Evolutionary conservation across 768 basidiomycete genomes (phyloP), one percentile per base, ranked within the genome.

Genomic region (Gautieria morchelliformis): DNA sequence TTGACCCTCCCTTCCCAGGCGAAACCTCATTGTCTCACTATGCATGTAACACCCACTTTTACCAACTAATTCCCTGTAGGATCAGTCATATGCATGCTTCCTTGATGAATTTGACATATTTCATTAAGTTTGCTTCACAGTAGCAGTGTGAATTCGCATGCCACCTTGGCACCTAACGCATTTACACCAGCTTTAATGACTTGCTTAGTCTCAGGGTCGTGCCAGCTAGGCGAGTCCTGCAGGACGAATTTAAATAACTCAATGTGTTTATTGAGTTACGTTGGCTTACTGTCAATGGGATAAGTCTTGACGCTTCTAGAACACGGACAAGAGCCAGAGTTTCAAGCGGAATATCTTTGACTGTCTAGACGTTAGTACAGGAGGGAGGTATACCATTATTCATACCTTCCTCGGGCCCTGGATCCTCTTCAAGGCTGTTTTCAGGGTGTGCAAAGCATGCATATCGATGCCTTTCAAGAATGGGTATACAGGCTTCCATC

Each of bases 391-490:
- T 9, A 20, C 45, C 5, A 49, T 10, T 30, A 20, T 12, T 15
- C 17, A 19, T 20, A 55, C 53, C 24, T 24, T 57, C 46, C 40
- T 47, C 47, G 2, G 64, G 59, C 55, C 67, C 65, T 19, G 70
- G 66, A 32, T 70, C 56, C 33, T 67, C 67, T 48, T 65, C 67
- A 32, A 74, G 69, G 1, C 82, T 87, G 59, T 78, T 78, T 35
- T 78, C 75, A n/a, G 81, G 83, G 42, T 78, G 69, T 17, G 83
- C 81, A 67, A 86, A 94, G 63, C 75, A 79, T 22, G 81, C 83
- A 67, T 89, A 89, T 67, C 82, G 77, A 65, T 83, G 71, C 61
- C 72, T 73, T 35, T 91, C 82, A 9, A 98, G 74, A n/a, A 82
- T 63, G 0, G 78, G 71, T 22, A 67, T 67, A 63, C 89, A 91